These are phyloP conservation scores for Cladobotryum protrusum DNA, from an alignment of 2,329 filamentous ascomycete genomes.

Conservation along the genomic window DNA sequence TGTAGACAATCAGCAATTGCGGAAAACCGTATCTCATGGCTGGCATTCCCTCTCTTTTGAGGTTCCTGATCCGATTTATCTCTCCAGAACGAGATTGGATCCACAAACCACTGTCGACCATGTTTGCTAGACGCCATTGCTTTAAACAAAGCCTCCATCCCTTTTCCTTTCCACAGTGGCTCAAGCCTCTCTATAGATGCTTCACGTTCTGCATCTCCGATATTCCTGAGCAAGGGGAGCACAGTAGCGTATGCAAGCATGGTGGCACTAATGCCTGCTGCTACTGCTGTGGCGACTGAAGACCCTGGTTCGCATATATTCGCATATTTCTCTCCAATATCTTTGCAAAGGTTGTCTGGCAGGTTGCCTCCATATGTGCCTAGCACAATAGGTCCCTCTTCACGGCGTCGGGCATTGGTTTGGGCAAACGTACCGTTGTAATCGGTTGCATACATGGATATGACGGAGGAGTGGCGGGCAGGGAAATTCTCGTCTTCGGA, in stretches of 20 bases:
- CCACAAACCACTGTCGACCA: not conserved
- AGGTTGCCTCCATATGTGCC: constrained; percentile 3
- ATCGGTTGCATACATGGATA: constrained; percentile 15
- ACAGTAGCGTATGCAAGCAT: not conserved
- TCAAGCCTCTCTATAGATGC: not conserved
- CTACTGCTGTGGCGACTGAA: constrained; percentile 13
- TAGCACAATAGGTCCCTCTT: not conserved
- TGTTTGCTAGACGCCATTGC: not conserved
- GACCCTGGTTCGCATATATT: constrained; percentile 5
- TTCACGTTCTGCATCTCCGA: not conserved
- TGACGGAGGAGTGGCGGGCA: constrained; percentile 6
- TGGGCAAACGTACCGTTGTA: constrained; percentile 8
- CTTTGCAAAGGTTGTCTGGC: not conserved
- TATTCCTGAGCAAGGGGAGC: not conserved
- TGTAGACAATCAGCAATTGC: not conserved
- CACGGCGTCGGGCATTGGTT: constrained; percentile 6
- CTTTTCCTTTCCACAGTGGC: not conserved
- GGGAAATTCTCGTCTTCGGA: constrained; percentile 9
- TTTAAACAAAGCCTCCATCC: not conserved
- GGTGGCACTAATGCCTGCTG: constrained; percentile 11
- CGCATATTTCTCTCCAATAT: not conserved
- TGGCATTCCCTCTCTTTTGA: not conserved
- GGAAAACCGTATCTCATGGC: not conserved
- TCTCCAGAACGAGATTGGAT: not conserved
- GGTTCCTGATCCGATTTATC: not conserved